These are phyloP conservation scores for Talaromyces sp. DNA, from an alignment of 2,329 filamentous ascomycete species.

Conservation along the genomic window DNA sequence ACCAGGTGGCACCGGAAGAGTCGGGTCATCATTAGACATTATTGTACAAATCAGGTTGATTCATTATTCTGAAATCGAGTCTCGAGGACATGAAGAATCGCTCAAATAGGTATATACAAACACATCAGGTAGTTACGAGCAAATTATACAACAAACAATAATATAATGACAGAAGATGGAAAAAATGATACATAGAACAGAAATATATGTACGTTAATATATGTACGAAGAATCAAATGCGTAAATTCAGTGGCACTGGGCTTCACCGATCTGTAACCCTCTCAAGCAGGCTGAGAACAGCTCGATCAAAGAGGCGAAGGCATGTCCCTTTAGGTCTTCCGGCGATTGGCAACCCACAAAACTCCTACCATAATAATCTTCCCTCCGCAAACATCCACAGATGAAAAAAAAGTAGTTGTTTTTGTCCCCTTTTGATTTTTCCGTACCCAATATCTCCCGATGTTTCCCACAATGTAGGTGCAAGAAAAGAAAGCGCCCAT, in stretches of 20 bases:
- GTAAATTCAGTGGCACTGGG: background rate
- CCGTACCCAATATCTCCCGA: background rate
- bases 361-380: background rate
- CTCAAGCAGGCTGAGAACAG: background rate
- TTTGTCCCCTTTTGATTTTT: background rate
- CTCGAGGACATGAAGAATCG: background rate
- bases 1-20: background rate
- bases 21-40: background rate
- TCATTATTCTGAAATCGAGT: background rate
- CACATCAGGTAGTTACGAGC: background rate
- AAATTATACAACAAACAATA: background rate
- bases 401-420: background rate
- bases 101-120: background rate
- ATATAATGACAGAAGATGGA: background rate
- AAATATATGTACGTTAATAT: constrained; percentile 3
- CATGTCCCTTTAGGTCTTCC: background rate
- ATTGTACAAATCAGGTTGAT: background rate
- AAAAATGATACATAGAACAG: background rate
- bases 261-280: background rate
- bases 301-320: background rate
- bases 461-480: background rate
- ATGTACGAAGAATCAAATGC: constrained; percentile 1
- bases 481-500: background rate
- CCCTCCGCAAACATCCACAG: background rate
- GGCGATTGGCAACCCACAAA: background rate